phyloP scores from a whole-genome alignment of 768 basidiomycete genomes.

The Chalciporus piperatus region DNA sequence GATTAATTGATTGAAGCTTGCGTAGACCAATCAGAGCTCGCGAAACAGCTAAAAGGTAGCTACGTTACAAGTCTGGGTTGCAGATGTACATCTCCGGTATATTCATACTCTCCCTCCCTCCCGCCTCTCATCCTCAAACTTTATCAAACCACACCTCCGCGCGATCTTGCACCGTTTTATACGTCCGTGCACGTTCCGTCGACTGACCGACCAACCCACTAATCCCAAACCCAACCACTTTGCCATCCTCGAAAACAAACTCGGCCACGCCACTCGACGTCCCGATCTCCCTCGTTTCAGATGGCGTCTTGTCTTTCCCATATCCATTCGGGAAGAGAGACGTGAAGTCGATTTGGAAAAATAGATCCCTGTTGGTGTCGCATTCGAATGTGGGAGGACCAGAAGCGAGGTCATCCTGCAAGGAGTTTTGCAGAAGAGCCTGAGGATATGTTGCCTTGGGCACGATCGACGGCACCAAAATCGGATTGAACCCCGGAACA shows the following conservation, averaged over 20 bases:
- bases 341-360: constrained; percentile 23
- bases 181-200: constrained; percentile 22
- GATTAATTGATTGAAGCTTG: too few relatives aligned
- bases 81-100: too few relatives aligned
- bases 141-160: background rate
- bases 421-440: constrained; percentile 20
- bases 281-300: constrained; percentile 15
- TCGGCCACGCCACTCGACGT: constrained; percentile 6
- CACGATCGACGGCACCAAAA: constrained; percentile 28
- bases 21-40: too few relatives aligned
- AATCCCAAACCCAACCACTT: constrained; percentile 31
- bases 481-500: constrained; percentile 25
- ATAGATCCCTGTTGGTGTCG: constrained; percentile 12
- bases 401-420: constrained; percentile 33
- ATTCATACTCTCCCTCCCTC: too few relatives aligned
- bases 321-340: constrained; percentile 37
- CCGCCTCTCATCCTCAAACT: background rate
- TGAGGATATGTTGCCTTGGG: background rate
- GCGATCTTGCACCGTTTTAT: constrained; percentile 16
- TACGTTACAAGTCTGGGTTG: too few relatives aligned
- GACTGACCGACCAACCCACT: constrained; percentile 10
- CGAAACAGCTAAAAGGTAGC: too few relatives aligned
- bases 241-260: constrained; percentile 26
- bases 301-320: constrained; percentile 36
- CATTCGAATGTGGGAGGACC: constrained; percentile 38